Percentiles rank a stretch among this genome's conserved stretches.
These are phyloP conservation scores for Ophiostoma perfectum DNA, from an alignment of 2,329 filamentous ascomycete genomes.

Conservation along the genomic window DNA sequence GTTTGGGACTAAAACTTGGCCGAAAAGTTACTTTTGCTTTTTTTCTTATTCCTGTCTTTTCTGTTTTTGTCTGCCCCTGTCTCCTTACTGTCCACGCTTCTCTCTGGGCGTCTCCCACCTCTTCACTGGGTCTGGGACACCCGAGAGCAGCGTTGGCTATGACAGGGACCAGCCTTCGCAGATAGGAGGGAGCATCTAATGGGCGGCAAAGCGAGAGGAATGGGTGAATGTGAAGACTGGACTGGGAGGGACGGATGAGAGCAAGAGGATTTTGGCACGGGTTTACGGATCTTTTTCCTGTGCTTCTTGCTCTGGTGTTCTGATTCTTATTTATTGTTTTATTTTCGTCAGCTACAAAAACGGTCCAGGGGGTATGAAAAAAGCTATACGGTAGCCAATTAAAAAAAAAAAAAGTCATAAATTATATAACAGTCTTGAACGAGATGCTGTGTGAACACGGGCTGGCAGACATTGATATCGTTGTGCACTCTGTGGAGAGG, in stretches of 20 bases:
- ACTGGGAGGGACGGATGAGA: constrained; percentile 13
- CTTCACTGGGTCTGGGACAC: not conserved
- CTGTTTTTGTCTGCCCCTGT: constrained; percentile 3
- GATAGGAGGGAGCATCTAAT: not conserved
- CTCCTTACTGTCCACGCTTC: not conserved
- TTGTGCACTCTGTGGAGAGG: no score
- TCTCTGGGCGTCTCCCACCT: not conserved
- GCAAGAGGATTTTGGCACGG: constrained; percentile 17
- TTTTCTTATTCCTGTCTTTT: not conserved
- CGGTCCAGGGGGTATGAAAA: constrained; percentile 19
- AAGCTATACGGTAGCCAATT: constrained; percentile 20
- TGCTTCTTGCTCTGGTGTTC: constrained; percentile 21
- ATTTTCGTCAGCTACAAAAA: constrained; percentile 19
- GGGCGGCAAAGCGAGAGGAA: not conserved
- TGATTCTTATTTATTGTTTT: constrained; percentile 15
- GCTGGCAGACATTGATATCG: no score
- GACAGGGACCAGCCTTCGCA: not conserved
- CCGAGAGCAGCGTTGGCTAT: not conserved
- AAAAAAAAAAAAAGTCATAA: constrained; percentile 23
- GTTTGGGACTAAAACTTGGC: constrained; percentile 13
- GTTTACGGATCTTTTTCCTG: constrained; percentile 15
- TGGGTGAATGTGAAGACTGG: not conserved
- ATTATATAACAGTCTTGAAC: not conserved
- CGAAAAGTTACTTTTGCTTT: constrained; percentile 8
- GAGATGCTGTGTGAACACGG: no score